Evolutionary conservation across 1,284 basidiomycete species (phyloP).

Genomic region (Polyporus tsugae): DNA sequence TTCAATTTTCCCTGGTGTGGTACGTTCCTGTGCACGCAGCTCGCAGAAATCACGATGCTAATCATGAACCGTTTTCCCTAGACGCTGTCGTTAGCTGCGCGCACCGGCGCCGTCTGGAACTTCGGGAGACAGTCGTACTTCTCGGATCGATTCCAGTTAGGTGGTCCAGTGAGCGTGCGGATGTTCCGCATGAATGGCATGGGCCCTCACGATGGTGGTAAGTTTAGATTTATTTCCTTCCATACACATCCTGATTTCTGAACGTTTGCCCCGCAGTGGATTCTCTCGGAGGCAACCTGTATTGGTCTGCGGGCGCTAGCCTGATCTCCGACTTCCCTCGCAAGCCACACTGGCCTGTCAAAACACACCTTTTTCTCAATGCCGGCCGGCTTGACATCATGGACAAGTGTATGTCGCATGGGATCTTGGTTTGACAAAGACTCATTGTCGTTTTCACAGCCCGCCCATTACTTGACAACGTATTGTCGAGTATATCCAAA

Average conservation of each 20-base stretch:
- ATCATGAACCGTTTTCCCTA: constrained; percentile 38
- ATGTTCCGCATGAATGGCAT: constrained; percentile 88
- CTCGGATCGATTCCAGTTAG: constrained; percentile 92
- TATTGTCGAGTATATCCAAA: constrained; percentile 48
- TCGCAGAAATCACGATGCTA: constrained; percentile 7
- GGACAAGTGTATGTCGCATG: constrained; percentile 57
- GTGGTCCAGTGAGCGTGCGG: constrained; percentile 91
- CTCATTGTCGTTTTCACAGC: constrained; percentile 38
- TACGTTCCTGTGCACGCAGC: constrained; percentile 44
- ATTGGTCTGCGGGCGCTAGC: constrained; percentile 86
- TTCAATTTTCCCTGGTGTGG: constrained; percentile 61
- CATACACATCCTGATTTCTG: constrained; percentile 4
- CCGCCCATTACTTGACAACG: constrained; percentile 49
- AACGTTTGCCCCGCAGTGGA: constrained; percentile 54
- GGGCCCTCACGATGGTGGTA: constrained; percentile 85
- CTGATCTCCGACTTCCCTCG: constrained; percentile 82
- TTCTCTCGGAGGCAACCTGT: constrained; percentile 89
- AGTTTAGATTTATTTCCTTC: constrained; percentile 36
- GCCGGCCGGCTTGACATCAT: constrained; percentile 82
- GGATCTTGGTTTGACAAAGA: constrained; percentile 20
- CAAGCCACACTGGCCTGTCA: constrained; percentile 89
- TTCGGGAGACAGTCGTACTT: constrained; percentile 62
- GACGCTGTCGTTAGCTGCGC: constrained; percentile 71
- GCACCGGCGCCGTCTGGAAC: constrained; percentile 69
- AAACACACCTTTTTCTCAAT: constrained; percentile 88